These are phyloP conservation scores for Ramalina intermedia DNA, from an alignment of 495 filamentous ascomycete genomes.

Conservation along the genomic window DNA sequence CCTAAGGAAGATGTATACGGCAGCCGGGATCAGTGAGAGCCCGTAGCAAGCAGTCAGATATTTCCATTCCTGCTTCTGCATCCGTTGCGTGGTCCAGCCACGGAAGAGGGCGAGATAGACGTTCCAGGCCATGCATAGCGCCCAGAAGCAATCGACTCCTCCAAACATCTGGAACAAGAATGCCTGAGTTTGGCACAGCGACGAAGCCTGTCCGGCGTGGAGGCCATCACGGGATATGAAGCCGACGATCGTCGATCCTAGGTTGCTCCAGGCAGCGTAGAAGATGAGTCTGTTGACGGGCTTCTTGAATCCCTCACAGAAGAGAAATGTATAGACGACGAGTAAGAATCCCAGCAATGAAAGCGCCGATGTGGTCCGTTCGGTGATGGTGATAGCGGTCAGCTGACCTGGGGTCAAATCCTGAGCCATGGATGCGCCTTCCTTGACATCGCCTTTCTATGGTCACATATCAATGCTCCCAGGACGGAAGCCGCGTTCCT, in stretches of 20 bases:
- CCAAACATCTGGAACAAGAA: constrained; percentile 60
- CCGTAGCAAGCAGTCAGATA: constrained; percentile 63
- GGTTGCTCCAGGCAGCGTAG: constrained; percentile 69
- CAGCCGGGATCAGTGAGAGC: constrained; percentile 51
- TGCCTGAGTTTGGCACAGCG: constrained; percentile 57
- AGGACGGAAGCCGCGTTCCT: too few relatives aligned
- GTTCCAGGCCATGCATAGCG: constrained; percentile 71
- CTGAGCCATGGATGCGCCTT: neutral
- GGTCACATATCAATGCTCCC: neutral
- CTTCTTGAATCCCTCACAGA: constrained; percentile 49
- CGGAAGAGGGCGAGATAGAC: constrained; percentile 74
- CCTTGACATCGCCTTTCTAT: neutral
- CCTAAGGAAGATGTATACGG: constrained; percentile 50
- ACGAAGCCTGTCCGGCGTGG: constrained; percentile 23
- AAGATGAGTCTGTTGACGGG: constrained; percentile 77
- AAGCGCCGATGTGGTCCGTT: constrained; percentile 50
- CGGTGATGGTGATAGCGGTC: constrained; percentile 40
- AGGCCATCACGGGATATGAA: constrained; percentile 48
- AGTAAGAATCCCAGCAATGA: constrained; percentile 58
- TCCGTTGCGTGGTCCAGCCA: constrained; percentile 49
- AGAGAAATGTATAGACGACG: constrained; percentile 54
- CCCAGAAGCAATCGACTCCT: constrained; percentile 58
- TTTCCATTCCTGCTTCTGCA: constrained; percentile 53
- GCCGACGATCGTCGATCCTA: constrained; percentile 65
- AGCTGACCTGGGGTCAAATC: neutral